Conservation (phyloP, 73 alveolate species). For the Tetrahymena elliotti region DNA sequence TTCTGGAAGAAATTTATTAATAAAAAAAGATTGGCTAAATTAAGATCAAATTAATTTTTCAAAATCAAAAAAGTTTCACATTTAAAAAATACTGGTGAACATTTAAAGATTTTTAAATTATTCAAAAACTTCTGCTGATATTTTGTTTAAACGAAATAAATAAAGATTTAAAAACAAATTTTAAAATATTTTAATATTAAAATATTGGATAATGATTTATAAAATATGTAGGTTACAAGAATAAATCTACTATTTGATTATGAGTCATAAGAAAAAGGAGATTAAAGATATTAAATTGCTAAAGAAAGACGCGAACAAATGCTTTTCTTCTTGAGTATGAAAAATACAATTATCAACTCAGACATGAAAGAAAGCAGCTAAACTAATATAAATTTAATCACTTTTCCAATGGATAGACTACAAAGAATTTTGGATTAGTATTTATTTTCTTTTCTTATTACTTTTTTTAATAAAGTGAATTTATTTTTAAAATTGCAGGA, state of each 20-base stretch:
- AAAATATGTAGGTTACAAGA: background rate
- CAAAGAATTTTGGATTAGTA: background rate
- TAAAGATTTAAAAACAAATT: background rate
- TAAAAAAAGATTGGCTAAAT: no score
- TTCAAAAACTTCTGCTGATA: background rate
- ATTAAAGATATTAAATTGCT: background rate
- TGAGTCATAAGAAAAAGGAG: background rate
- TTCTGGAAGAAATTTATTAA: no score
- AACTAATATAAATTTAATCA: background rate
- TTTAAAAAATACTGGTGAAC: no score
- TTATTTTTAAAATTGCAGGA: background rate
- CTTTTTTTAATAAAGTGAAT: background rate
- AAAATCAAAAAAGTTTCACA: background rate
- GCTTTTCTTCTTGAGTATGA: background rate
- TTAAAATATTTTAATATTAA: background rate
- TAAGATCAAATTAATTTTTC: background rate
- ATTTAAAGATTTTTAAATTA: no score
- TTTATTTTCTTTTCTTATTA: background rate
- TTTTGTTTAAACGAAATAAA: no score
- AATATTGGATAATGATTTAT: background rate
- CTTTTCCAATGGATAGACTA: background rate
- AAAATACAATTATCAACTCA: background rate
- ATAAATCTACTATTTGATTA: background rate
- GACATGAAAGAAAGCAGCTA: background rate
- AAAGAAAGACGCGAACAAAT: background rate